A percentile compares a stretch with the other conserved stretches of the same genome.
Conservation (phyloP, 2,329 filamentous ascomycete species). For the Atkinsonella texensis region DNA sequence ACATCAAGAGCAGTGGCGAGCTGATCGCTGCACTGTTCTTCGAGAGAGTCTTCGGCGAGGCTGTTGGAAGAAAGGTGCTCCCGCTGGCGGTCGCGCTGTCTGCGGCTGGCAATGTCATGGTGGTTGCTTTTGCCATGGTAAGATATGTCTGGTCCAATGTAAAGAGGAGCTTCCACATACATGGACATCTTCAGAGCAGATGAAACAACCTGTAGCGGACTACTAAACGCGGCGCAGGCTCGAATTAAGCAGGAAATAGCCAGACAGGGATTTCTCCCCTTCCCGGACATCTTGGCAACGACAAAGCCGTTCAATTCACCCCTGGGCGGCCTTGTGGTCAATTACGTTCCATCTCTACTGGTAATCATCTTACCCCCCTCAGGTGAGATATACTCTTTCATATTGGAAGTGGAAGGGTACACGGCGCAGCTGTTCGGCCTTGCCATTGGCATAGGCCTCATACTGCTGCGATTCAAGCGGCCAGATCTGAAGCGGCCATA, state of each 20-base stretch:
- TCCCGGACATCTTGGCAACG: conserved; percentile 45
- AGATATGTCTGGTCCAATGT: conserved; percentile 10
- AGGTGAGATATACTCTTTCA: conserved; percentile 57
- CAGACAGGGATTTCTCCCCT: conserved; percentile 58
- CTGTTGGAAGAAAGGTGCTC: conserved; percentile 43
- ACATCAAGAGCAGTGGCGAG: conserved; percentile 54
- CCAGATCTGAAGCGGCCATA: conserved; percentile 53
- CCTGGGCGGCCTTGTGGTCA: conserved; percentile 53
- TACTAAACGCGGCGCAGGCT: conserved; percentile 30
- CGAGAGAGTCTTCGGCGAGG: conserved; percentile 47
- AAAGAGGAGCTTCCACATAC: not conserved
- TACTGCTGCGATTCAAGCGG: conserved; percentile 46
- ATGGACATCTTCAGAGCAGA: not conserved
- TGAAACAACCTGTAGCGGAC: not conserved
- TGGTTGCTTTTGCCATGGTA: conserved; percentile 57
- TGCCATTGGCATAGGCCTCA: conserved; percentile 42
- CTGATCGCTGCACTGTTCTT: conserved; percentile 59
- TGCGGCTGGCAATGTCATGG: conserved; percentile 60
- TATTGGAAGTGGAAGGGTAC: conserved; percentile 60
- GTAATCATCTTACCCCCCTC: conserved; percentile 55
- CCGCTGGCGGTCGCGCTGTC: conserved; percentile 55
- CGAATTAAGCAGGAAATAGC: conserved; percentile 63
- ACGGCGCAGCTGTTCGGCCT: conserved; percentile 49
- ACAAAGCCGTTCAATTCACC: conserved; percentile 56
- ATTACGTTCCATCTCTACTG: conserved; percentile 55